Evolutionary conservation across 169 alveolate genomes (phyloP).

Genomic region (Perkinsus olseni): DNA sequence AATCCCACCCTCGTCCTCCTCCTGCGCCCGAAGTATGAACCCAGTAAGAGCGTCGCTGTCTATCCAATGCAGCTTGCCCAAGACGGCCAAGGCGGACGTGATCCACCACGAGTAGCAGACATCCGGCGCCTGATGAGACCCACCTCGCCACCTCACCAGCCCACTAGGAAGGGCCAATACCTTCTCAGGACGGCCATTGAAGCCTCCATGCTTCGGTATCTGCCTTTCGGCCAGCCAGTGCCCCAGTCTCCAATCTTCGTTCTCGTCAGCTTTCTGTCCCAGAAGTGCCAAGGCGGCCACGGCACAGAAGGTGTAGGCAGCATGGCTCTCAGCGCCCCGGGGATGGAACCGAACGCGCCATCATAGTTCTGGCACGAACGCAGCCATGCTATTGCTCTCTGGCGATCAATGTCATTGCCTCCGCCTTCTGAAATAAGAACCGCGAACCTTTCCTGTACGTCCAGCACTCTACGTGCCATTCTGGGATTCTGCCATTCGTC

Average conservation of each 20-base stretch:
- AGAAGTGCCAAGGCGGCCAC: conserved; percentile 48
- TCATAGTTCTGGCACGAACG: conserved; percentile 73
- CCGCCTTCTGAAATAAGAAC: conserved; percentile 57
- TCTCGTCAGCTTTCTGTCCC: conserved; percentile 11
- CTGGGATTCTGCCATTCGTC: no score
- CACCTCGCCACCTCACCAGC: not conserved
- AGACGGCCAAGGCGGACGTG: conserved; percentile 59
- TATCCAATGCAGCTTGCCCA: conserved; percentile 33
- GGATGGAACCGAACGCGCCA: conserved; percentile 85
- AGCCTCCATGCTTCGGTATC: conserved; percentile 62
- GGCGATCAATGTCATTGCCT: conserved; percentile 46
- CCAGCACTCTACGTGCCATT: no score
- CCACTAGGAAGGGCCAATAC: not conserved
- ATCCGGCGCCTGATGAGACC: conserved; percentile 61
- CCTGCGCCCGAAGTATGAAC: conserved; percentile 30
- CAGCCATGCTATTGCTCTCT: conserved; percentile 61
- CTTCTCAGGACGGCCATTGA: conserved; percentile 90
- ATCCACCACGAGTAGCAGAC: conserved; percentile 93
- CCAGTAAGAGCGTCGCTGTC: conserved; percentile 16
- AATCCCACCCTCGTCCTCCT: conserved; percentile 23
- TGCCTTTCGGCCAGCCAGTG: conserved; percentile 77
- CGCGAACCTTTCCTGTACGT: no score
- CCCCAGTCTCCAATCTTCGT: not conserved
- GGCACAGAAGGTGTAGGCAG: conserved; percentile 84
- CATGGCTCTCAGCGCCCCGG: conserved; percentile 88